Evolutionary conservation across 2,329 filamentous ascomycete species (phyloP), one percentile per base, ranked within the genome.

Genomic region (Lasiodiplodia sp.): DNA sequence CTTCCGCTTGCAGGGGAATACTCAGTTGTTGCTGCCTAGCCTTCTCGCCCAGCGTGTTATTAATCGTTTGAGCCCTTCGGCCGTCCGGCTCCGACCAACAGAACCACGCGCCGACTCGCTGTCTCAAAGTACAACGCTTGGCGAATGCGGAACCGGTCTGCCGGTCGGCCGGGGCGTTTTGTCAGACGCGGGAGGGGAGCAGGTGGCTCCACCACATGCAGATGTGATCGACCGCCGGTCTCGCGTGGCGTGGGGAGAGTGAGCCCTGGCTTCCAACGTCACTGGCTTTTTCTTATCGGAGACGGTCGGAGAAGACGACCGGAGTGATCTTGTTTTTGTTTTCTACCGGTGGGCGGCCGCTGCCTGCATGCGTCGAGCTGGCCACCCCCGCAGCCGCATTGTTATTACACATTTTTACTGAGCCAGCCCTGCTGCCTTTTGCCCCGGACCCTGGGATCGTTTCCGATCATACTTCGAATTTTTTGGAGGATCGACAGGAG

Each of bases 61-160:
- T 6, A 21, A 47, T 47, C 8, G 16, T n/a, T 47, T 18, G 16
- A 47, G 40, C 16, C 40, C 16, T 18, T 4, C 40, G 40, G 7
- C 38, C 38, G 38, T 40, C 38, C 11, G 12, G 14, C 38, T 31
- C 25, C 52, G 34, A 12, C 52, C 52, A 55, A n/a, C 52, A 3
- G 28, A 34, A 18, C 25, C 25, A 4, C 12, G 14, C 16, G 2
- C 4, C 18, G 4, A 18, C 40, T 47, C 40, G 40, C 40, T 47
- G 3, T 47, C 40, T n/a, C 8, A 18, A 47, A 47, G 44, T 6
- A n/a, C n/a, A 4, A 11, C 44, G 6, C 18, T 49, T 62, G 58
- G 58, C 58, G 58, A 21, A 21, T n/a, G 58, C 58, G 40, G 58
- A 51, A 51, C 58, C 58, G 58, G 58, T 28, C 40, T 62, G 38